Evolutionary conservation across 1,284 basidiomycete genomes (phyloP), one percentile per base, ranked within the genome.

Genomic region (Ceratobasidium theobromae): DNA sequence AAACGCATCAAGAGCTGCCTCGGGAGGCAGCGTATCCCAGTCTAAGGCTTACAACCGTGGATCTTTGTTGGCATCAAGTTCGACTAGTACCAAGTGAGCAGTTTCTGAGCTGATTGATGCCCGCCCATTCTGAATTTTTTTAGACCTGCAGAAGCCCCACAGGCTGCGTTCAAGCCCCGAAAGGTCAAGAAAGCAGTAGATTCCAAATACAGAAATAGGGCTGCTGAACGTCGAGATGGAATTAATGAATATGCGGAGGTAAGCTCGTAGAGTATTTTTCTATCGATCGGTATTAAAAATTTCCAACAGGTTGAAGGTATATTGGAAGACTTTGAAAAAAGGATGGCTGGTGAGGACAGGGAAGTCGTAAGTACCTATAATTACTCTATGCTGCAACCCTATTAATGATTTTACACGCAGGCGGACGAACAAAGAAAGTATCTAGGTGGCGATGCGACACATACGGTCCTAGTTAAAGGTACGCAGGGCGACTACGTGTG

Each of bases 401-500:
- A 33, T 18, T 21, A 16, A 18, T 38, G 25, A 66, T 57, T 46
- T 27, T 38, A 16, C 33, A 43, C 66, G n/a, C 66, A 91, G 86
- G 78, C 94, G 16, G 90, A 93, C 62, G 82, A 86, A 66, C 85
- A 92, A 74, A 83, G 93, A 48, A 81, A 81, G 49, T 93, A 92
- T 75, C 83, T 95, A 1, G 93, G 93, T n/a, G 93, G 93, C 35
- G 93, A 96, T 75, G 84, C 86, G 45, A 84, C 87, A 62, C 91
- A 95, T 74, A 87, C 89, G 2, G 84, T 95, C 51, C 84, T 95
- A 3, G 91, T 95, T 43, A 95, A 93, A 72, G 91, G 69, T 71
- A 43, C 23, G 21, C 33, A 43, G 14, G 21, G 21, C 16, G 28
- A 16, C 21, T 23, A 21, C 33, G 51, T 8, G 25, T 35, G 32